Evolutionary conservation across 805 yeast species (phyloP).

Genomic region (Candida silvicultrix): DNA sequence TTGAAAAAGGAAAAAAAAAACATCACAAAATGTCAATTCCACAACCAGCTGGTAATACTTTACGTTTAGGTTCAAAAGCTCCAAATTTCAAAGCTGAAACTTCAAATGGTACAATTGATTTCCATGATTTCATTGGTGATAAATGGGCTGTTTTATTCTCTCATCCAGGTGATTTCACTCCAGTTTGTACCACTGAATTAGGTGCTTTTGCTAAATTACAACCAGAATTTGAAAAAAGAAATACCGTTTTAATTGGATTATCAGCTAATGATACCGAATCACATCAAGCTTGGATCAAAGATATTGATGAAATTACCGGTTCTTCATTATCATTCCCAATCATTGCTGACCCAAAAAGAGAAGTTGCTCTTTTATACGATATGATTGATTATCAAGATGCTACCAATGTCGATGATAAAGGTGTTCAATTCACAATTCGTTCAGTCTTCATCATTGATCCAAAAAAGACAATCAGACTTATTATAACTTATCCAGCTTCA

Average conservation of each 20-base stretch:
- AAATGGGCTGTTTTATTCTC: slow-evolving; percentile 65
- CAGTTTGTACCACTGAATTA: slow-evolving; percentile 73
- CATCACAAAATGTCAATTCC: slow-evolving; percentile 37
- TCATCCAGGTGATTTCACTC: slow-evolving; percentile 76
- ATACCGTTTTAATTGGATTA: slow-evolving; percentile 61
- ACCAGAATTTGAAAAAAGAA: slow-evolving; percentile 61
- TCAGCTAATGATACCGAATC: slow-evolving; percentile 59
- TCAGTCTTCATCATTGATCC: slow-evolving; percentile 72
- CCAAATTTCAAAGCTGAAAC: slow-evolving; percentile 64
- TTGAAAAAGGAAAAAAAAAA: too few species aligned
- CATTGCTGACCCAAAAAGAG: slow-evolving; percentile 58
- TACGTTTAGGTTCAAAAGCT: slow-evolving; percentile 55
- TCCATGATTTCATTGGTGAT: slow-evolving; percentile 57
- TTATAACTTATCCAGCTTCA: slow-evolving; percentile 65
- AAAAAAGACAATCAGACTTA: slow-evolving; percentile 52
- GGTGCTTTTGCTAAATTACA: slow-evolving; percentile 71
- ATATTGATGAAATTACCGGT: slow-evolving; percentile 64
- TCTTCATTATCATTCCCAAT: slow-evolving; percentile 55
- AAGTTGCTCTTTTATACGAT: slow-evolving; percentile 56
- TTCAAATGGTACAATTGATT: slow-evolving; percentile 55
- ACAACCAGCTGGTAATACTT: slow-evolving; percentile 30
- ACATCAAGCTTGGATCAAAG: slow-evolving; percentile 65
- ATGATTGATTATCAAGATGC: slow-evolving; percentile 71
- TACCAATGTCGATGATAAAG: slow-evolving; percentile 56
- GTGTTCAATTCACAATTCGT: slow-evolving; percentile 62